Percentiles rank a stretch among this genome's conserved stretches.
Evolutionary conservation across 345 rosid genomes (phyloP).

Genomic region (Ceriops decandra): DNA sequence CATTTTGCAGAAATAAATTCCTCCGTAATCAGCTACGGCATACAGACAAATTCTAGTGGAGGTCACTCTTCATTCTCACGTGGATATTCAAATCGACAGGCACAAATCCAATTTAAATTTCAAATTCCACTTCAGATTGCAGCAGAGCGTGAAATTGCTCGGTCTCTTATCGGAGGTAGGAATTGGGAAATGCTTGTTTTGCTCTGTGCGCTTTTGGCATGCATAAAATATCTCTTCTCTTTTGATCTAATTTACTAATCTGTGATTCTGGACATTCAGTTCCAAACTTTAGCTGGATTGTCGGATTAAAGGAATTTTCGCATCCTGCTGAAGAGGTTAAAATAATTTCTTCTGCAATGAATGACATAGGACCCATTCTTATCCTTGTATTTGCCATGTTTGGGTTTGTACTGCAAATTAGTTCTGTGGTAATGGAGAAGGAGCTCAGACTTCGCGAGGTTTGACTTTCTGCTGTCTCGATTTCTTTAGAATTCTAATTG

Average conservation of each 20-base stretch:
- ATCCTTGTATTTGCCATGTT: conserved; percentile 92
- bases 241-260: background rate
- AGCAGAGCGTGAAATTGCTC: conserved; percentile 89
- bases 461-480: conserved; percentile 3
- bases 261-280: conserved; percentile 38
- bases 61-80: conserved; percentile 12
- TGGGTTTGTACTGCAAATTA: conserved; percentile 76
- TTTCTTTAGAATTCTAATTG: conserved; percentile 3
- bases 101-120: conserved; percentile 80
- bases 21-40: conserved; percentile 65
- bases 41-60: conserved; percentile 81
- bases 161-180: conserved; percentile 69
- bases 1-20: conserved; percentile 55
- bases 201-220: too few species aligned
- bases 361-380: conserved; percentile 59
- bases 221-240: background rate
- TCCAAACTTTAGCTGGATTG: conserved; percentile 64
- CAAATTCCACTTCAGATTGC: conserved; percentile 89
- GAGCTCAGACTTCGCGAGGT: conserved; percentile 99
- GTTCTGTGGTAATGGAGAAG: conserved; percentile 74
- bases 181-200: background rate
- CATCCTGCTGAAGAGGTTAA: conserved; percentile 52
- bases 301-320: conserved; percentile 75
- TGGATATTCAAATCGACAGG: conserved; percentile 24
- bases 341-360: conserved; percentile 33